These are phyloP conservation scores for Phytophthora cryptogea DNA, from an alignment of 352 stramenopile species.

Conservation along the genomic window DNA sequence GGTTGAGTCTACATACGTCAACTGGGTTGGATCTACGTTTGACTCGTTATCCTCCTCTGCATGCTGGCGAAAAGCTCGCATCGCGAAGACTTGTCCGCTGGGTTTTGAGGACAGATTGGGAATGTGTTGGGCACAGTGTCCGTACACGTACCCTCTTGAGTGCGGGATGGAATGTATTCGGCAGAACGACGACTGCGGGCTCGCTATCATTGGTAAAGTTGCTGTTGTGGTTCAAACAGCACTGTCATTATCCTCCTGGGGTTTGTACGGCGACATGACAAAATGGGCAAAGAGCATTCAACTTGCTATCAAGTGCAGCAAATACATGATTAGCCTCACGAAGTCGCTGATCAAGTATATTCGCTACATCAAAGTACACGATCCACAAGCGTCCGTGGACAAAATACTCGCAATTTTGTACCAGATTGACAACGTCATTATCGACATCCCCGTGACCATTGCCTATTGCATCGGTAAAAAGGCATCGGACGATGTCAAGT, in stretches of 20 bases:
- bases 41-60: slow-evolving; percentile 17
- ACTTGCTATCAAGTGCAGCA: slow-evolving; percentile 40
- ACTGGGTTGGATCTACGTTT: slow-evolving; percentile 35
- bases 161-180: slow-evolving; percentile 50
- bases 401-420: slow-evolving; percentile 42
- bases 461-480: slow-evolving; percentile 43
- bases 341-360: slow-evolving; percentile 43
- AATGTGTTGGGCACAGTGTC: slow-evolving; percentile 49
- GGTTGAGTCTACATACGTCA: slow-evolving; percentile 32
- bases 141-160: slow-evolving; percentile 46
- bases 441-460: slow-evolving; percentile 52
- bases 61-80: slow-evolving; percentile 44
- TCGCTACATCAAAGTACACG: slow-evolving; percentile 32
- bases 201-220: slow-evolving; percentile 39
- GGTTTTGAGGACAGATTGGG: slow-evolving; percentile 33
- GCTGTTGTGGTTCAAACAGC: slow-evolving; percentile 32
- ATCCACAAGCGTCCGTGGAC: slow-evolving; percentile 39
- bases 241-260: slow-evolving; percentile 24
- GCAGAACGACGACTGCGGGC: slow-evolving; percentile 41
- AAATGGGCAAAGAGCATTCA: slow-evolving; percentile 30
- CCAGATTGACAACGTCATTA: slow-evolving; percentile 47
- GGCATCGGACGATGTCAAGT: slow-evolving; percentile 36
- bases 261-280: slow-evolving; percentile 34
- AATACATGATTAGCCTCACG: slow-evolving; percentile 42
- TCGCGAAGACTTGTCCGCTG: slow-evolving; percentile 41